Evolutionary conservation across 176 grass and related monocot genomes (phyloP).

Genomic region (Pharus latifolius): DNA sequence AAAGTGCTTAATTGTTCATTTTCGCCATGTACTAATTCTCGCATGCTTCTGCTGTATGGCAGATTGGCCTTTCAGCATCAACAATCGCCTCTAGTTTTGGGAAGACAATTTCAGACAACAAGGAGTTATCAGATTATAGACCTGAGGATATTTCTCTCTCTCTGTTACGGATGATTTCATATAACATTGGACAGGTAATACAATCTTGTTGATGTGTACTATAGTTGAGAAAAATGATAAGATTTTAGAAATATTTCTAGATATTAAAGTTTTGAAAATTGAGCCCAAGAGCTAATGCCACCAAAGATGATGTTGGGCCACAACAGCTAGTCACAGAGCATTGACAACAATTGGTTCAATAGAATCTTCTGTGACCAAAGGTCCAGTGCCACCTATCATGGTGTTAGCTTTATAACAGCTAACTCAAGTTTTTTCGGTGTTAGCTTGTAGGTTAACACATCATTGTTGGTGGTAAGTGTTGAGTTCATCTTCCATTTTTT

Average conservation of each 20-base stretch:
- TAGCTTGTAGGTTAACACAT: background rate
- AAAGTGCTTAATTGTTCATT: background rate
- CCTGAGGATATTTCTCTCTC: slow-evolving; percentile 99
- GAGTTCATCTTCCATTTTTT: background rate
- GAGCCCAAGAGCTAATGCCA: background rate
- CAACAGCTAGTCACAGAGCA: too few relatives aligned
- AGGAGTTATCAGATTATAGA: slow-evolving; percentile 87
- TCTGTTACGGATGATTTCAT: slow-evolving; percentile 95
- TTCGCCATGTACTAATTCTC: slow-evolving; percentile 11
- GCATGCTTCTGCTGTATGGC: slow-evolving; percentile 17
- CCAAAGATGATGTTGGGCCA: background rate
- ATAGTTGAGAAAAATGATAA: background rate
- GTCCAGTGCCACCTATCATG: background rate
- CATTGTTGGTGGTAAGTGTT: background rate
- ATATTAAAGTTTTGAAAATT: slow-evolving; percentile 5
- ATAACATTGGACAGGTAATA: slow-evolving; percentile 94
- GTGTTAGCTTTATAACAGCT: background rate
- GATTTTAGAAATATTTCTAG: background rate
- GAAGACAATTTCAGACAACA: slow-evolving; percentile 88
- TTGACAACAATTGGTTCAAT: background rate
- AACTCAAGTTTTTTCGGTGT: background rate
- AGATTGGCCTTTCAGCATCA: slow-evolving; percentile 97
- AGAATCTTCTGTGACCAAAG: background rate
- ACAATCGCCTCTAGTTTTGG: slow-evolving; percentile 98
- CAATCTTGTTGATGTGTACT: slow-evolving; percentile 9